Percentiles rank a stretch among this genome's conserved stretches.
phyloP scores from a whole-genome alignment of 345 rosid genomes.

The Euphorbia peplus region DNA sequence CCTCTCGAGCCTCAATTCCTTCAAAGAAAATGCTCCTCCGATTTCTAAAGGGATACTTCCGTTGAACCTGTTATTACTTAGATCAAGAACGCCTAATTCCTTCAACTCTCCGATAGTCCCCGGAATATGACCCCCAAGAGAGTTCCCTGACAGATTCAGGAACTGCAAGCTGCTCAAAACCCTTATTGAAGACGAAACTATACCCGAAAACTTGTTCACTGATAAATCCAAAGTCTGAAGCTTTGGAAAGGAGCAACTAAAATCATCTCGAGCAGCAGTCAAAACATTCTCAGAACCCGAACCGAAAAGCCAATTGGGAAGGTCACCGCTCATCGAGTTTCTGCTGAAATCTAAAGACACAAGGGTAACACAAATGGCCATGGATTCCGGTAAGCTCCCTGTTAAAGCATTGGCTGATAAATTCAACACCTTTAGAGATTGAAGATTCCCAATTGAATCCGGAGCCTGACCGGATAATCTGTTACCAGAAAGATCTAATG shows the following conservation, averaged over 20 bases:
- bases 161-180: conserved; percentile 46
- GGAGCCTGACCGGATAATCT: conserved; percentile 57
- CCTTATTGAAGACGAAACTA: conserved; percentile 43
- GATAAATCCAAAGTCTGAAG: conserved; percentile 82
- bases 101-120: conserved; percentile 50
- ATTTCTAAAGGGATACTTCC: conserved; percentile 69
- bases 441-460: conserved; percentile 58
- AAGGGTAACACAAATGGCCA: conserved; percentile 55
- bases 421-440: conserved; percentile 53
- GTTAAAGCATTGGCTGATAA: conserved; percentile 57
- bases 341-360: conserved; percentile 65
- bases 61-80: conserved; percentile 62
- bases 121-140: conserved; percentile 56
- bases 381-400: conserved; percentile 59
- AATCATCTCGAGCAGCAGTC: too few species aligned
- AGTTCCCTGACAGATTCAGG: conserved; percentile 64
- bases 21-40: conserved; percentile 63
- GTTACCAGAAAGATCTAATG: conserved; percentile 78
- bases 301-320: conserved; percentile 57
- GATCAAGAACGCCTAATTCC: conserved; percentile 59
- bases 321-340: conserved; percentile 58
- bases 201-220: conserved; percentile 62
- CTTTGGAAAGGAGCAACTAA: conserved; percentile 36
- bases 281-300: conserved; percentile 25
- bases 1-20: conserved; percentile 58